A percentile compares a stretch with the other conserved stretches of the same genome.
Conservation (phyloP, 768 basidiomycete species). For the Vishniacozyma victoriae region DNA sequence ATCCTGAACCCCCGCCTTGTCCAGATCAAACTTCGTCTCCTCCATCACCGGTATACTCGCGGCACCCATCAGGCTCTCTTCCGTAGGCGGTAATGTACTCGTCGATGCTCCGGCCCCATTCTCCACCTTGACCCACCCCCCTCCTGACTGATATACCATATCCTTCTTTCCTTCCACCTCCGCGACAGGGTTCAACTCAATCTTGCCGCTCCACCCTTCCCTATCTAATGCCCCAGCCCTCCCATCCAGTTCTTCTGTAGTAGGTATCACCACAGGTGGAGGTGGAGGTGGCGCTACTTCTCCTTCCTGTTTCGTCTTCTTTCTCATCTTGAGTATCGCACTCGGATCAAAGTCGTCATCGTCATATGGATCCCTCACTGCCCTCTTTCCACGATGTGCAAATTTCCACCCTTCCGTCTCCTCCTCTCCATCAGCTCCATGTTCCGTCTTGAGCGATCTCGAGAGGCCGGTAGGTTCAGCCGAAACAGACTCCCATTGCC, state of each 20-base stretch:
- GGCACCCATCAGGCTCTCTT: no score
- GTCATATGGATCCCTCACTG: constrained; percentile 57
- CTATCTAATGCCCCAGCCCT: background rate
- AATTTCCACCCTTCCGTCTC: constrained; percentile 44
- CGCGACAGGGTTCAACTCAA: background rate
- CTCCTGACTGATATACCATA: background rate
- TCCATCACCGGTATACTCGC: no score
- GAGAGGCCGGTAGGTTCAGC: constrained; percentile 8
- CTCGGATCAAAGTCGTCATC: constrained; percentile 80
- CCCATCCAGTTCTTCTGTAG: no score
- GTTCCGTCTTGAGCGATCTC: constrained; percentile 15
- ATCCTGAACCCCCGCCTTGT: no score
- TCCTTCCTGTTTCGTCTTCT: constrained; percentile 51
- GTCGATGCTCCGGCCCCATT: background rate
- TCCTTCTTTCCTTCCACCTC: background rate
- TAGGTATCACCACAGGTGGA: no score
- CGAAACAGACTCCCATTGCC: constrained; percentile 15
- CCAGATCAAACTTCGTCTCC: no score
- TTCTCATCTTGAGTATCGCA: constrained; percentile 57
- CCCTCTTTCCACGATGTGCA: constrained; percentile 65
- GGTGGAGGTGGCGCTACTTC: background rate
- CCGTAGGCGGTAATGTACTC: no score
- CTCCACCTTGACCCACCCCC: background rate
- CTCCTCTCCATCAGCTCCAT: constrained; percentile 17
- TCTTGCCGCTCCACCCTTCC: background rate